Evolutionary conservation across 225 moss, liverwort and hornwort genomes (phyloP), one percentile per base, ranked within the genome.

Genomic region (Takakia lepidozioides): DNA sequence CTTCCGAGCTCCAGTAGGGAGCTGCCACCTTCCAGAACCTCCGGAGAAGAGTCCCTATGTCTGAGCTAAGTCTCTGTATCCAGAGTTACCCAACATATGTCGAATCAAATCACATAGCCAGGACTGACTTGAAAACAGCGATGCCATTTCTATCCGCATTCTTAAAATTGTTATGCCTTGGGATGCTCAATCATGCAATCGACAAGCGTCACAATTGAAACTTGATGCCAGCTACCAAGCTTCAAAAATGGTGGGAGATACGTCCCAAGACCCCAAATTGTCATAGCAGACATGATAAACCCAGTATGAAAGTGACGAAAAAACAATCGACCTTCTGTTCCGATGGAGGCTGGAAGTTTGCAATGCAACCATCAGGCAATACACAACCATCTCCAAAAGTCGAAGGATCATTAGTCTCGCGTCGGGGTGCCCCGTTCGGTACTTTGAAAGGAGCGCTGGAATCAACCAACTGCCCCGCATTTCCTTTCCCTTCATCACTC

Each of bases 1-100:
- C 93, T 40, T 86, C 89, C 42, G 93, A 93, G 70, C 76, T 81
- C 93, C 93, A 93, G 64, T 89, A 93, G 7, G 93, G 89, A 35
- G 70, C 79, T 51, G 93, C 93, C 43, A 93, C 84, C 57, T 77
- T 79, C 74, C 78, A 75, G 56, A 89, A 93, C 58, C 93, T 70
- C 56, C 72, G 86, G 20, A 71, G 20, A 39, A 93, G 81, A 8
- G 79, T 77, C 29, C 54, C 67, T 65, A 93, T 70, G 73, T 89
- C 74, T 43, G 93, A 79, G 43, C 72, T 81, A 32, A 49, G 42
- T 70, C 75, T 73, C 86, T 93, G 58, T 66, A 63, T n/a, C n/a
- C n/a, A n/a, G n/a, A n/a, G n/a, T n/a, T n/a, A n/a, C n/a, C n/a
- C n/a, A n/a, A n/a, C n/a, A n/a, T n/a, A n/a, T n/a, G n/a, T n/a